Evolutionary conservation across 1,139 yeast genomes (phyloP).

Genomic region (Kazachstania sp.): DNA sequence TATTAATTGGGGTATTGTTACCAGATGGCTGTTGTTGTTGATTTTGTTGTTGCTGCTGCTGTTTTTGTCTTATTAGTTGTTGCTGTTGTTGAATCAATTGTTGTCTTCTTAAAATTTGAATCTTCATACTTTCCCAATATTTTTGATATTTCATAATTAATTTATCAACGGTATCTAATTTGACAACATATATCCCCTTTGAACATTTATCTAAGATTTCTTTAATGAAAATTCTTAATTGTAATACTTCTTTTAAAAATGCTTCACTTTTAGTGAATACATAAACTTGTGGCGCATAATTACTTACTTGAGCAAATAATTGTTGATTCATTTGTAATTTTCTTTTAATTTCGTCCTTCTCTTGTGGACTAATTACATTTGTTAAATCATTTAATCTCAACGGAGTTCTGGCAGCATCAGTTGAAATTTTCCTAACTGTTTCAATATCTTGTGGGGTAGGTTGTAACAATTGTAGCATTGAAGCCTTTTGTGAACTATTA

Average conservation of each 20-base stretch:
- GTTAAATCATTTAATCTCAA: slow-evolving; percentile 62
- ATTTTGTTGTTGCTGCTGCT: slow-evolving; percentile 27
- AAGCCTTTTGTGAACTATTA: slow-evolving; percentile 2
- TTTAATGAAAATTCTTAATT: slow-evolving; percentile 70
- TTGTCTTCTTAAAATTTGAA: slow-evolving; percentile 38
- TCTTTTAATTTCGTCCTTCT: slow-evolving; percentile 54
- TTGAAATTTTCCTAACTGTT: slow-evolving; percentile 53
- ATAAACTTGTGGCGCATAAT: slow-evolving; percentile 68
- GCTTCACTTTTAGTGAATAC: slow-evolving; percentile 64
- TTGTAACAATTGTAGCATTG: slow-evolving; percentile 11
- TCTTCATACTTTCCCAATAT: slow-evolving; percentile 65
- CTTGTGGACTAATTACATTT: slow-evolving; percentile 48
- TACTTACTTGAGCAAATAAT: slow-evolving; percentile 61
- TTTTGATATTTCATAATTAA: slow-evolving; percentile 64
- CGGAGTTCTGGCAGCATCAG: slow-evolving; percentile 61
- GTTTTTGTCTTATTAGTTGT: slow-evolving; percentile 22
- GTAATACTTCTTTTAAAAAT: slow-evolving; percentile 67
- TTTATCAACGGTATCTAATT: slow-evolving; percentile 60
- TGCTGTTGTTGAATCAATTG: slow-evolving; percentile 32
- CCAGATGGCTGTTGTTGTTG: slow-evolving; percentile 19
- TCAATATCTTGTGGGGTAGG: slow-evolving; percentile 43
- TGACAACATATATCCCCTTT: slow-evolving; percentile 57
- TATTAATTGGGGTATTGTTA: slow-evolving; percentile 5
- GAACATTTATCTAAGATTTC: slow-evolving; percentile 60
- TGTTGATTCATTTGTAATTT: slow-evolving; percentile 51